phyloP scores from a whole-genome alignment of 2,329 filamentous ascomycete species.

The Fusarium ramigenum region DNA sequence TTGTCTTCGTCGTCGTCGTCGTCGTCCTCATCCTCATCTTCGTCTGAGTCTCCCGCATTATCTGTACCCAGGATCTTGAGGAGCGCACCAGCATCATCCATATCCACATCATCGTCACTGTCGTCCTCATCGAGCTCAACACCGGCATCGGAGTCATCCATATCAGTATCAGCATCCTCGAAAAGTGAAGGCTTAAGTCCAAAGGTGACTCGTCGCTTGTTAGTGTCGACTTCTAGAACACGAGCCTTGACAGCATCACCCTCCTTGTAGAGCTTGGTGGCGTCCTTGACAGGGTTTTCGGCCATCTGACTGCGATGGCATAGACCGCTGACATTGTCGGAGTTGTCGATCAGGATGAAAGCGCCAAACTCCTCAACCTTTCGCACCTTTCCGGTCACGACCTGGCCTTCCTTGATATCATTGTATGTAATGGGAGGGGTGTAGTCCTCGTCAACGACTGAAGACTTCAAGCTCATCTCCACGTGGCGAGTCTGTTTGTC shows the following conservation, averaged over 20 bases:
- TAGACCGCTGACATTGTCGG: constrained; percentile 87
- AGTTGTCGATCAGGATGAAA: constrained; percentile 90
- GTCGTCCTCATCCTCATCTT: constrained; percentile 48
- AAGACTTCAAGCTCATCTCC: constrained; percentile 88
- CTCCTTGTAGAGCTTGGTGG: constrained; percentile 87
- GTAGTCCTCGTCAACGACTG: constrained; percentile 82
- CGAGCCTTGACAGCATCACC: constrained; percentile 95
- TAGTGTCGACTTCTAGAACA: constrained; percentile 78
- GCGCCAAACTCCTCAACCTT: constrained; percentile 96
- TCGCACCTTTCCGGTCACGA: constrained; percentile 88
- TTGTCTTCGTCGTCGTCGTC: constrained; percentile 48
- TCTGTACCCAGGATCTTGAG: constrained; percentile 59
- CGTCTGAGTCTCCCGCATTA: constrained; percentile 54
- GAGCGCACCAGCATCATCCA: constrained; percentile 55
- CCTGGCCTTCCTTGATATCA: constrained; percentile 82
- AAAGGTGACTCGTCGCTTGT: constrained; percentile 84
- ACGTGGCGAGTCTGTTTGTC: constrained; percentile 76
- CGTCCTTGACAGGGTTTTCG: constrained; percentile 81
- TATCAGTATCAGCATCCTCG: constrained; percentile 67
- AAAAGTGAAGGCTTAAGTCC: constrained; percentile 95
- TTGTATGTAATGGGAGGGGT: constrained; percentile 75
- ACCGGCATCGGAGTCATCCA: constrained; percentile 59
- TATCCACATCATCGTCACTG: constrained; percentile 61
- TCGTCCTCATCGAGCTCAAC: constrained; percentile 59
- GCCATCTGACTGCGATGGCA: constrained; percentile 95